Conservation (phyloP, 257 asterid genomes). For the Rehmannia glutinosa region DNA sequence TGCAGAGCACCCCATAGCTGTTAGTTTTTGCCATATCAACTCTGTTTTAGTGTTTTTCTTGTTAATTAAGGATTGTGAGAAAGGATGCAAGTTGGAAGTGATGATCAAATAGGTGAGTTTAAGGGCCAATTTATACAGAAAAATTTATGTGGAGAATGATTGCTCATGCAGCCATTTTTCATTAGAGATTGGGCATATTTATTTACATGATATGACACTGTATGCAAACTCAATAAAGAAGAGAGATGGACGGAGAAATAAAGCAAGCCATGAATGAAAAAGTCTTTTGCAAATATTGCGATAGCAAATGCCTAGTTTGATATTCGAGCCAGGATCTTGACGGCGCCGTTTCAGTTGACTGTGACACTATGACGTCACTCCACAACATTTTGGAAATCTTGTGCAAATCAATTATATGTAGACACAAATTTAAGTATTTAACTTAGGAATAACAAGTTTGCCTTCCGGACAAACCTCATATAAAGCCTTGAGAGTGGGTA, state of each 20-base stretch:
- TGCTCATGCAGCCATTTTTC: conserved; percentile 26
- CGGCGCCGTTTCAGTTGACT: conserved; percentile 54
- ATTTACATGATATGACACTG: conserved; percentile 23
- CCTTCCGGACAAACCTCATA: no score
- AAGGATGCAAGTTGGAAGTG: not conserved
- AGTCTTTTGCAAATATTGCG: conserved; percentile 3
- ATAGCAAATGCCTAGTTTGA: conserved; percentile 16
- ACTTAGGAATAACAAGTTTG: no score
- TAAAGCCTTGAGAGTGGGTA: not conserved
- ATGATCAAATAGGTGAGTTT: not conserved
- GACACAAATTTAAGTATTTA: no score
- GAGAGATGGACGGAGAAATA: no score
- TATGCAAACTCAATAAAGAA: not conserved
- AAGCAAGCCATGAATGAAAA: no score
- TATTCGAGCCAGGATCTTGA: conserved; percentile 24
- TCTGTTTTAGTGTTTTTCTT: no score
- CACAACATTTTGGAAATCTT: conserved; percentile 2
- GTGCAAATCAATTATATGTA: no score
- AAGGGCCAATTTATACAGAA: conserved; percentile 9
- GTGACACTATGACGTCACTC: conserved; percentile 35
- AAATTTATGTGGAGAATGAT: conserved; percentile 11
- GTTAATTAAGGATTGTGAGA: no score
- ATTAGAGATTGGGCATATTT: not conserved
- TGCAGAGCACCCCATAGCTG: conserved; percentile 15
- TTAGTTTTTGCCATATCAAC: conserved; percentile 26